Conservation (phyloP, 139 green algal genomes). For the Diplosphaera chodatii region DNA sequence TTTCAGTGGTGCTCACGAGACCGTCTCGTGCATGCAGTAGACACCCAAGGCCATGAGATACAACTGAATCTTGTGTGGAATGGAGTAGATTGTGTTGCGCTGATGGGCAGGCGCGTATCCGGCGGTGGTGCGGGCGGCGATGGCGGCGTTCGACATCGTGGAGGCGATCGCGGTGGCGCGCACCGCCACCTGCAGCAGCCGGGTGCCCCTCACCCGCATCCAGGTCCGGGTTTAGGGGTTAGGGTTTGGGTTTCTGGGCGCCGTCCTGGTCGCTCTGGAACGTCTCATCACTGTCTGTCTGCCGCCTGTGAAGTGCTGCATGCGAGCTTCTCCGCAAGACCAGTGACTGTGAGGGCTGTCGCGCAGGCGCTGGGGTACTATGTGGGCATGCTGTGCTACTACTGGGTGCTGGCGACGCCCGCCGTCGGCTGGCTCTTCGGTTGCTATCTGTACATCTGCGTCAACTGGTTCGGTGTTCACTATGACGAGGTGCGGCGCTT, state of each 20-base stretch:
- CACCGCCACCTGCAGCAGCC: slow-evolving; percentile 50
- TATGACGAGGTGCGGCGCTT: slow-evolving; percentile 75
- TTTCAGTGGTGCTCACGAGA: no score
- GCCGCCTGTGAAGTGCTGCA: no score
- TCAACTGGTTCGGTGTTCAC: slow-evolving; percentile 71
- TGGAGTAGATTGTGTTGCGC: no score
- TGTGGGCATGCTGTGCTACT: slow-evolving; percentile 76
- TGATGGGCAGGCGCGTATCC: slow-evolving; percentile 56
- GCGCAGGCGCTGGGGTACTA: slow-evolving; percentile 70
- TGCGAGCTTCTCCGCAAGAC: no score
- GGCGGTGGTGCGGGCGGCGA: slow-evolving; percentile 51
- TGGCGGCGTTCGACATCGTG: slow-evolving; percentile 76
- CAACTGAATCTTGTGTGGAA: no score
- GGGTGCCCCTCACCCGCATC: slow-evolving; percentile 41
- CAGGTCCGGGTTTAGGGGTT: no score
- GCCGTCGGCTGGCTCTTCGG: slow-evolving; percentile 76
- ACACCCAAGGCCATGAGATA: no score
- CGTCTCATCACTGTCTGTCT: no score
- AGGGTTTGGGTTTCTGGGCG: no score
- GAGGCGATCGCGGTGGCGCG: slow-evolving; percentile 71
- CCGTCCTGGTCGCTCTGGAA: no score
- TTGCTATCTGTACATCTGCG: slow-evolving; percentile 72
- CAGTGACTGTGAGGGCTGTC: no score
- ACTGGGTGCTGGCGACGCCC: slow-evolving; percentile 84
- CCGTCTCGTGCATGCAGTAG: no score